phyloP scores from a whole-genome alignment of 148 eudicot genomes.

The Chenopodium quinoa region DNA sequence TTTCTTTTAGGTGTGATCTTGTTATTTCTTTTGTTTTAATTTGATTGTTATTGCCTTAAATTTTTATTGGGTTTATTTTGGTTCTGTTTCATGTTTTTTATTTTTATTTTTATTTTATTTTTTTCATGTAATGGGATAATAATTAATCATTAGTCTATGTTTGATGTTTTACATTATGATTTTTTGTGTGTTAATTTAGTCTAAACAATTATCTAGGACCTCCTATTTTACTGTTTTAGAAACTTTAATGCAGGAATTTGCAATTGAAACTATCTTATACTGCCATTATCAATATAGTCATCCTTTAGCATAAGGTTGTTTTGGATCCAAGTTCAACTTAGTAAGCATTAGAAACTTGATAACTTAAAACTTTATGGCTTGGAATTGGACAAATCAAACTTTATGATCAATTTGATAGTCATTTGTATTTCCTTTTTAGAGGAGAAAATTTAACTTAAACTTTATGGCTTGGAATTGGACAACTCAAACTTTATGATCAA shows the following conservation, averaged over 20 bases:
- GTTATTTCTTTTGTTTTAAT: not conserved
- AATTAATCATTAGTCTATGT: too few species aligned
- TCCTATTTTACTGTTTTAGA: too few species aligned
- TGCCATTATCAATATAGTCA: too few species aligned
- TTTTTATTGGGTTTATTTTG: not conserved
- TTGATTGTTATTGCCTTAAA: not conserved
- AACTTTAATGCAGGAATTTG: too few species aligned
- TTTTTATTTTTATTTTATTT: not conserved
- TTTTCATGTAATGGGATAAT: too few species aligned
- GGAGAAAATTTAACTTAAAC: not conserved
- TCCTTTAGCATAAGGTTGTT: too few species aligned
- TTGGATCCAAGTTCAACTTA: too few species aligned
- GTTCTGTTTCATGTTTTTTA: not conserved
- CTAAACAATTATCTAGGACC: too few species aligned
- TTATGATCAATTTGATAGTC: too few species aligned
- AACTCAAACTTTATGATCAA: not conserved
- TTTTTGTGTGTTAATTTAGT: too few species aligned
- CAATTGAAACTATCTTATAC: not conserved
- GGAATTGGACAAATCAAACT: not conserved
- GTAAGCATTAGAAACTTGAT: too few species aligned
- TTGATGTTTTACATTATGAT: too few species aligned
- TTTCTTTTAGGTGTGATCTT: not conserved
- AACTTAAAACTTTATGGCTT: not conserved
- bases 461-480: not conserved
- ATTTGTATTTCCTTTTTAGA: not conserved